These are phyloP conservation scores for Skeletonema tropicum DNA, from an alignment of 108 stramenopile species.

Conservation along the genomic window DNA sequence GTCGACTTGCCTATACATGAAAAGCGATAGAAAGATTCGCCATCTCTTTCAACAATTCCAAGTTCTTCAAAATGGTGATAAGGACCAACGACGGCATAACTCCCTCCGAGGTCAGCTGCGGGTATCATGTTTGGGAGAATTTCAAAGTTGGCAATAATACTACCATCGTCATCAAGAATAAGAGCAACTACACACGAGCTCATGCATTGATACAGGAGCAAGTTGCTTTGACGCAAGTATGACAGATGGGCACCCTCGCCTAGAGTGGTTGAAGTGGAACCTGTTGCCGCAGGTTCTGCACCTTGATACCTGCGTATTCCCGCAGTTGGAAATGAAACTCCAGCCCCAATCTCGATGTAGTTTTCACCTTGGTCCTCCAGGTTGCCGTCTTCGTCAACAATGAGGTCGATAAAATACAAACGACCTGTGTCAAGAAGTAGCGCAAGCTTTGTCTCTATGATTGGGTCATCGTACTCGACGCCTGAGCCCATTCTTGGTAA, in stretches of 20 bases:
- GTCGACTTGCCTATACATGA: conserved; percentile 61
- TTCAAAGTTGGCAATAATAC: conserved; percentile 67
- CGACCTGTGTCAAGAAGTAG: conserved; percentile 68
- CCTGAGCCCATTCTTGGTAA: conserved; percentile 15
- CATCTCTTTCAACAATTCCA: conserved; percentile 48
- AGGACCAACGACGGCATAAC: conserved; percentile 54
- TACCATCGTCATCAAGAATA: conserved; percentile 56
- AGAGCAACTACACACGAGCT: conserved; percentile 70
- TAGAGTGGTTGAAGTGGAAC: conserved; percentile 53
- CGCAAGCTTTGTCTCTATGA: conserved; percentile 46
- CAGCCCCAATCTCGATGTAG: conserved; percentile 50
- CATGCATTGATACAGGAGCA: conserved; percentile 70
- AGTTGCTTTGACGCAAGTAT: conserved; percentile 60
- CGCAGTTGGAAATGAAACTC: conserved; percentile 56
- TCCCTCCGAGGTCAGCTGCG: conserved; percentile 41
- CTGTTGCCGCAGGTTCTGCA: conserved; percentile 33
- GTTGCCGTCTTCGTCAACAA: conserved; percentile 50
- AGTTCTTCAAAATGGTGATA: conserved; percentile 71
- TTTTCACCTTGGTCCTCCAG: conserved; percentile 55
- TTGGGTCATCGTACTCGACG: background rate
- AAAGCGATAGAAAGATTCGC: conserved; percentile 54
- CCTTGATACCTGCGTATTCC: conserved; percentile 54
- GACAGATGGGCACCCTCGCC: conserved; percentile 67
- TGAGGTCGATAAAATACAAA: conserved; percentile 57
- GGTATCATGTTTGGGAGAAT: conserved; percentile 64